Evolutionary conservation across 441 rosid species (phyloP).

Genomic region (Erodium trifolium): DNA sequence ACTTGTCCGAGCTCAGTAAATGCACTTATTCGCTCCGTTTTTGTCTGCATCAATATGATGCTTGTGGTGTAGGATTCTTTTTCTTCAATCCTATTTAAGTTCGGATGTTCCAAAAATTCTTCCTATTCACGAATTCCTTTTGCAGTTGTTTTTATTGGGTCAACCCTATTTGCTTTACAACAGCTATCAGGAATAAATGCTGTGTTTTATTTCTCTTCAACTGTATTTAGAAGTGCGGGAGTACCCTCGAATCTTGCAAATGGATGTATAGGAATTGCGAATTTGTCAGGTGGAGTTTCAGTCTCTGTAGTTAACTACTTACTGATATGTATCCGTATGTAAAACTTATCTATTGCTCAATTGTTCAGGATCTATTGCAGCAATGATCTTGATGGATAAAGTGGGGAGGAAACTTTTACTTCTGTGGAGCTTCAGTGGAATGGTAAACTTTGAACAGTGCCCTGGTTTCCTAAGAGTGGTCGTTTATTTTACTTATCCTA

Average conservation of each 20-base stretch:
- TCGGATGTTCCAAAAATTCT: constrained; percentile 3
- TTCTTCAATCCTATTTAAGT: constrained; percentile 16
- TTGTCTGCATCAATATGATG: constrained; percentile 14
- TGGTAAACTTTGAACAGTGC: constrained; percentile 39
- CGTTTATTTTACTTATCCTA: not conserved
- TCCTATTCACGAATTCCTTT: constrained; percentile 62
- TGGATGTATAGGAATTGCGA: constrained; percentile 63
- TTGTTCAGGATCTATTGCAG: constrained; percentile 58
- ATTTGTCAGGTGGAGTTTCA: constrained; percentile 45
- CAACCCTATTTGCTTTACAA: constrained; percentile 99
- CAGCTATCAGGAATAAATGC: constrained; percentile 99
- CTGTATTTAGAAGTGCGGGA: constrained; percentile 90
- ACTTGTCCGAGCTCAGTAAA: constrained; percentile 11
- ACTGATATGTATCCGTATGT: not conserved
- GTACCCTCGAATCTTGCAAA: constrained; percentile 75
- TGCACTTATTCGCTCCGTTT: constrained; percentile 18
- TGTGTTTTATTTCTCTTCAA: constrained; percentile 87
- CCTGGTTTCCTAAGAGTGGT: not conserved
- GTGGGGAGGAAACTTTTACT: constrained; percentile 85
- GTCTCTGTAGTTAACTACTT: not conserved
- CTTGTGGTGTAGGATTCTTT: not conserved
- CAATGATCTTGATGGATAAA: constrained; percentile 89
- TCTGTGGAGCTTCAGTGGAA: constrained; percentile 82
- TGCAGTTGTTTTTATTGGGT: constrained; percentile 98
- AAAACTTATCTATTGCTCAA: not conserved